Evolutionary conservation across 306 rosid genomes (phyloP), one percentile per base, ranked within the genome.

Genomic region (Crotalaria pallida): DNA sequence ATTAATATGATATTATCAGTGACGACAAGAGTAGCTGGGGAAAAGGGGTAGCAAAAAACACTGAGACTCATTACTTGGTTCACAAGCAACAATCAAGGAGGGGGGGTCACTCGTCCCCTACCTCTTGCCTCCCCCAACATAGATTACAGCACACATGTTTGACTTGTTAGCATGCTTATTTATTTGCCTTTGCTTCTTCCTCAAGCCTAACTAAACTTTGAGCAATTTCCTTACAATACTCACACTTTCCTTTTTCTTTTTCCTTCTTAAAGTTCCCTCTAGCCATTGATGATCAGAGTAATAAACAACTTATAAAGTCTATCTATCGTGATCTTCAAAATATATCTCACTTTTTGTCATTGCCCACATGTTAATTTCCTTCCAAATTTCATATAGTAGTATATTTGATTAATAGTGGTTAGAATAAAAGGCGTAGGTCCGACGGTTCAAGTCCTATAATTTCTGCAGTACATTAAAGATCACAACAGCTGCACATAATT

Each of bases 101-200:
- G 31, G 22, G 50, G 22, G 48, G 75, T 69, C 82, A 65, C 48
- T 23, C 11, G 2, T 50, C 7, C 52, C 50, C 51, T 15, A 36
- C n/a, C 24, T 22, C 8, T 12, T 43, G 21, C 43, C 66, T 4
- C 76, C 40, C 49, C 19, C 12, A 44, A 7, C 3, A 34, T 67
- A 11, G 68, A 45, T 63, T 72, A 21, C 52, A 80, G 65, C 51
- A 26, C 81, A 78, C 80, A 80, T 84, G 81, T 33, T 66, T 69
- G 82, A 80, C 69, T 66, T 3, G 15, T 29, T 27, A 44, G 24
- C 68, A 24, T 23, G 34, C 34, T 44, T 45, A 27, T 64, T 53
- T 34, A 34, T 34, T 57, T 41, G 15, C 82, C 88, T 69, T 86
- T 82, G 84, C 96, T 83, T 88, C 77, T 65, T 76, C 17, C 58